phyloP scores from a whole-genome alignment of 163 green algal species.

The Smithsoniella earleae region DNA sequence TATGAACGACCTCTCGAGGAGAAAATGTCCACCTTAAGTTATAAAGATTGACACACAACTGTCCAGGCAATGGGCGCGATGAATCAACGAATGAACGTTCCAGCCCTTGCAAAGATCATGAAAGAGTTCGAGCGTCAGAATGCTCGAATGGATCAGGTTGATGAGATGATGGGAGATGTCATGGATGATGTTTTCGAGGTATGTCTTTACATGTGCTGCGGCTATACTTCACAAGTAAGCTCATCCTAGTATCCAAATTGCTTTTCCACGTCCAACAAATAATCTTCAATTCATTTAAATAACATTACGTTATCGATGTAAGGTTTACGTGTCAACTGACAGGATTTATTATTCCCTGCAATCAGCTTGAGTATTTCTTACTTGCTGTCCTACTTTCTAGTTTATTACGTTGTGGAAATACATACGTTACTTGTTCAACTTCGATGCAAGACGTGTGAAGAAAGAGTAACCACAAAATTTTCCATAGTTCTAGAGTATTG shows the following conservation, averaged over 20 bases:
- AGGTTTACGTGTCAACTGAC: too few relatives aligned
- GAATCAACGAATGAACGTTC: slow-evolving; percentile 92
- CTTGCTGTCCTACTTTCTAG: not conserved
- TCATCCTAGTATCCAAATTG: not conserved
- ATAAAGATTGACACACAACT: not conserved
- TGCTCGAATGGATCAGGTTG: slow-evolving; percentile 94
- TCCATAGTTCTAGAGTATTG: not conserved
- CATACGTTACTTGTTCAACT: not conserved
- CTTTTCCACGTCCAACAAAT: not conserved
- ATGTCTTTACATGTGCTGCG: not conserved
- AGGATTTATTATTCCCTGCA: not conserved
- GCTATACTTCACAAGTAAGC: too few relatives aligned
- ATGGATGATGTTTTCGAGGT: slow-evolving; percentile 85
- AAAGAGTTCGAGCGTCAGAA: slow-evolving; percentile 96
- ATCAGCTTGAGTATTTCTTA: not conserved
- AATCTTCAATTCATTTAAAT: not conserved
- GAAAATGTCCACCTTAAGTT: not conserved
- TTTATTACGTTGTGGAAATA: slow-evolving; percentile 4
- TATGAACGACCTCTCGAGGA: slow-evolving; percentile 22
- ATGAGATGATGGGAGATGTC: slow-evolving; percentile 91
- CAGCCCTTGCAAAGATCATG: slow-evolving; percentile 85
- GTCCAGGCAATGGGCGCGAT: slow-evolving; percentile 87
- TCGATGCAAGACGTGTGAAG: not conserved
- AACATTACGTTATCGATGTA: too few relatives aligned
- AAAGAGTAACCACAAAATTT: not conserved